Percentiles rank a stretch among this genome's conserved stretches.
phyloP scores from a whole-genome alignment of 116 monocot genomes.

The Papilionanthe hybrid region DNA sequence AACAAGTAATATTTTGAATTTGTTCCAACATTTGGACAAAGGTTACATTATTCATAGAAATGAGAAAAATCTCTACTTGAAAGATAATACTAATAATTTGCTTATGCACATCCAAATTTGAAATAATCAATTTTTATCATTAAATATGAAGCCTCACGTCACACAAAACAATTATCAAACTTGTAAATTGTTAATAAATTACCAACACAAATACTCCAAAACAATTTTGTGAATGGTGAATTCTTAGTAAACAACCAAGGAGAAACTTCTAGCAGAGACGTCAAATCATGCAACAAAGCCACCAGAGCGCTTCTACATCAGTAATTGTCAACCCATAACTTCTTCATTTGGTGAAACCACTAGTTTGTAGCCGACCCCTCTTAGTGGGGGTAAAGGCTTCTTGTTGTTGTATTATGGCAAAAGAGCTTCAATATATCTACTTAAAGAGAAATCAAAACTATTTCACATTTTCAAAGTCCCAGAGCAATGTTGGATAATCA shows the following conservation, averaged over 20 bases:
- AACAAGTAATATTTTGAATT: neutral
- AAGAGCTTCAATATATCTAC: no score
- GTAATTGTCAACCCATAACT: no score
- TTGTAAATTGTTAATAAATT: neutral
- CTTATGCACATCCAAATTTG: neutral
- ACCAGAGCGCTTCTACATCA: no score
- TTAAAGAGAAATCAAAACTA: no score
- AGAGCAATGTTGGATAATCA: no score
- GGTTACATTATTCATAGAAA: neutral
- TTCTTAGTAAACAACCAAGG: neutral
- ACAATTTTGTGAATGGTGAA: neutral
- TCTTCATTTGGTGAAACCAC: no score
- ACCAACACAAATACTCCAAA: neutral
- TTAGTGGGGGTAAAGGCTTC: no score
- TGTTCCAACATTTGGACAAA: conserved; percentile 4
- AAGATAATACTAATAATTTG: neutral
- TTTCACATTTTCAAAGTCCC: no score
- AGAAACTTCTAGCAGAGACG: no score
- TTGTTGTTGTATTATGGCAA: no score
- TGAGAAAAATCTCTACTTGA: neutral
- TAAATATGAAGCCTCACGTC: neutral
- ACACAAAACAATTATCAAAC: neutral
- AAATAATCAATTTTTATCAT: neutral
- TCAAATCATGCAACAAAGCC: no score
- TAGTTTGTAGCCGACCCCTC: no score